Percentiles rank a stretch among this genome's conserved stretches.
These are phyloP conservation scores for Haematococcus lacustris DNA, from an alignment of 139 green algal genomes.

Conservation along the genomic window DNA sequence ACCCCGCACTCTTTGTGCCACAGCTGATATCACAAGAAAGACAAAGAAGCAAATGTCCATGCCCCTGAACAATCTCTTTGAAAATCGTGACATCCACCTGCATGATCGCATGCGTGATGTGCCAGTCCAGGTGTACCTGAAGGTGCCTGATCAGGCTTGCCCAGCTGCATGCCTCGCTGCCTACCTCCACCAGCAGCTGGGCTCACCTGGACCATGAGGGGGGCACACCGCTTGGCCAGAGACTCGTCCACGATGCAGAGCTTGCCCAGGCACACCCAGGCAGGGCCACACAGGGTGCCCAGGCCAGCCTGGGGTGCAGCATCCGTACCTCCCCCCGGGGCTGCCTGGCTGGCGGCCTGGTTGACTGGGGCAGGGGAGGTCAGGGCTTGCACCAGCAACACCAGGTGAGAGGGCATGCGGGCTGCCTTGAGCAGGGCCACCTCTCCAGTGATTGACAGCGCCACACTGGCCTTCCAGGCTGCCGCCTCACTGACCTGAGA, in stretches of 20 bases:
- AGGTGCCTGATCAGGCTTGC: no score
- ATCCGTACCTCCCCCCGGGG: constrained; percentile 9
- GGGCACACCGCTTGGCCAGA: constrained; percentile 65
- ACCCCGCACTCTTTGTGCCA: no score
- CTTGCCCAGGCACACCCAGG: constrained; percentile 72
- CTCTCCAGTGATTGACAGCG: constrained; percentile 59
- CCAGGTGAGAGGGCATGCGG: constrained; percentile 17
- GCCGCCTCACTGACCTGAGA: background rate
- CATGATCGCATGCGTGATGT: no score
- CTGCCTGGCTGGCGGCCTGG: constrained; percentile 1
- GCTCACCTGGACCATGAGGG: constrained; percentile 63
- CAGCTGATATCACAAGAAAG: no score
- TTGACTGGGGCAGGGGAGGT: constrained; percentile 16
- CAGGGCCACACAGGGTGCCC: constrained; percentile 42
- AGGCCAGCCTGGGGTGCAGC: background rate
- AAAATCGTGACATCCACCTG: no score
- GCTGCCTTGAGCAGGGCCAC: constrained; percentile 43
- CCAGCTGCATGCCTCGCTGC: no score
- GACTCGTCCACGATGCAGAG: constrained; percentile 65
- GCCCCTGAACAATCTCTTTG: no score
- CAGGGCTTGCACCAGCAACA: constrained; percentile 60
- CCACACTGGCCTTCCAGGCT: constrained; percentile 14
- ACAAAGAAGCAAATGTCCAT: no score
- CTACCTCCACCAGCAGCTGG: no score
- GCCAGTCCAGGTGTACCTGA: no score